phyloP scores from a whole-genome alignment of 495 filamentous ascomycete genomes.

The Penicillium verhagenii region DNA sequence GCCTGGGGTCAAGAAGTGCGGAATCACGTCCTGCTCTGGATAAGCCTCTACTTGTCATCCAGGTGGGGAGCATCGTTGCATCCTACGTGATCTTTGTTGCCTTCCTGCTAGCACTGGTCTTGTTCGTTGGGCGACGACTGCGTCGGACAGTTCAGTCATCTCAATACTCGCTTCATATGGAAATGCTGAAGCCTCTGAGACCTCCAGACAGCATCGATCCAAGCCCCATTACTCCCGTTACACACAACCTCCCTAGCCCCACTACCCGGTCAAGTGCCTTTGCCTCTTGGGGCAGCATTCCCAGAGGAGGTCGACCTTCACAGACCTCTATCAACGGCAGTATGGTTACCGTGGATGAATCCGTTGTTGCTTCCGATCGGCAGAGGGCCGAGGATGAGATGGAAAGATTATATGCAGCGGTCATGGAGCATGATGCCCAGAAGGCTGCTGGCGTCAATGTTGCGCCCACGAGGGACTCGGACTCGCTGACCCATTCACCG shows the following conservation, averaged over 20 bases:
- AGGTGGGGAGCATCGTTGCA: constrained; percentile 76
- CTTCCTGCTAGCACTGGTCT: constrained; percentile 62
- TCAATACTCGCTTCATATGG: constrained; percentile 53
- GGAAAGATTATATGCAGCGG: constrained; percentile 85
- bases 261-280: constrained; percentile 33
- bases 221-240: constrained; percentile 46
- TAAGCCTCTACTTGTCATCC: constrained; percentile 61
- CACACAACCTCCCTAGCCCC: constrained; percentile 42
- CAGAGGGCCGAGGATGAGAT: constrained; percentile 73
- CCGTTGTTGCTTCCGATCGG: constrained; percentile 69
- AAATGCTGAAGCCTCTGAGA: constrained; percentile 61
- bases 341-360: constrained; percentile 67
- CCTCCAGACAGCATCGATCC: constrained; percentile 45
- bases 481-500: constrained; percentile 32
- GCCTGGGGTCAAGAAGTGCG: constrained; percentile 12
- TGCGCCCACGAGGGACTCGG: constrained; percentile 14
- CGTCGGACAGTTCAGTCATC: constrained; percentile 54
- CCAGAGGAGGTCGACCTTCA: constrained; percentile 32
- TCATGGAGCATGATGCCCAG: constrained; percentile 82
- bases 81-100: constrained; percentile 75
- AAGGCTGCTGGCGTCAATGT: constrained; percentile 46
- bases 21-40: constrained; percentile 35
- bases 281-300: constrained; percentile 44
- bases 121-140: constrained; percentile 61
- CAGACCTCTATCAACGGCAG: constrained; percentile 46